phyloP scores from a whole-genome alignment of 169 alveolate species.

The Plasmodium inui region DNA sequence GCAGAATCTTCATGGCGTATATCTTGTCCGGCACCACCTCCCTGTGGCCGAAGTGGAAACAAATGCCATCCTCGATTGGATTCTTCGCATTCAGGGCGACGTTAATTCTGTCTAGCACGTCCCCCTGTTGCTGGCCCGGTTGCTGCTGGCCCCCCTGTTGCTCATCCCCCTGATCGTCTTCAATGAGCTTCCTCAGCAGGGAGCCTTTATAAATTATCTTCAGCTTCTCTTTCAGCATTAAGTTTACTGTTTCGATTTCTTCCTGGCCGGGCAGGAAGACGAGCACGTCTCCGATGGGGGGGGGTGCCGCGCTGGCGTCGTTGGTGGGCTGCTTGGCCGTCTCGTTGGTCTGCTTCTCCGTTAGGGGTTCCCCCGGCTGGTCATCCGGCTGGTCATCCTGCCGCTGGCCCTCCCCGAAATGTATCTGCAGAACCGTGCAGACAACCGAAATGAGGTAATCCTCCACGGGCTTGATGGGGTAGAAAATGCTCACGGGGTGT shows the following conservation, averaged over 20 bases:
- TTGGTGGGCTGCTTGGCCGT: not conserved
- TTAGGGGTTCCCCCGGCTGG: not conserved
- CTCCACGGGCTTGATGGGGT: conserved; percentile 84
- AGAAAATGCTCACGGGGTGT: conserved; percentile 82
- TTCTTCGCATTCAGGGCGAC: not conserved
- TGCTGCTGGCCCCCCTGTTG: conserved; percentile 26
- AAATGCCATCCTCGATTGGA: conserved; percentile 27
- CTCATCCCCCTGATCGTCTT: conserved; percentile 50
- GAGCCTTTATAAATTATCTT: conserved; percentile 78
- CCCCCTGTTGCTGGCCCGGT: too few species aligned
- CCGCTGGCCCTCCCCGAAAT: conserved; percentile 53
- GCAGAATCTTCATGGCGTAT: conserved; percentile 62
- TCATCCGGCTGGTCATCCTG: not conserved
- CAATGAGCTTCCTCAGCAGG: conserved; percentile 72
- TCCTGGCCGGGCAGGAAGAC: conserved; percentile 97
- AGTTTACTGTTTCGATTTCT: conserved; percentile 91
- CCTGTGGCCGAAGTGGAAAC: conserved; percentile 73
- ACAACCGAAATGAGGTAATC: conserved; percentile 88
- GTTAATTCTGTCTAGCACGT: conserved; percentile 10
- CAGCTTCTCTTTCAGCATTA: conserved; percentile 80
- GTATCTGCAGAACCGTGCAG: conserved; percentile 83
- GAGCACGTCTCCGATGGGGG: conserved; percentile 90
- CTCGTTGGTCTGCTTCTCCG: not conserved
- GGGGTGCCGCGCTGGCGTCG: not conserved
- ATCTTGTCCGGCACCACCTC: conserved; percentile 69